A percentile compares a stretch with the other conserved stretches of the same genome.
These are phyloP conservation scores for Backusella liffmaniae DNA, from an alignment of 192 early-diverging fungal species.

Conservation along the genomic window DNA sequence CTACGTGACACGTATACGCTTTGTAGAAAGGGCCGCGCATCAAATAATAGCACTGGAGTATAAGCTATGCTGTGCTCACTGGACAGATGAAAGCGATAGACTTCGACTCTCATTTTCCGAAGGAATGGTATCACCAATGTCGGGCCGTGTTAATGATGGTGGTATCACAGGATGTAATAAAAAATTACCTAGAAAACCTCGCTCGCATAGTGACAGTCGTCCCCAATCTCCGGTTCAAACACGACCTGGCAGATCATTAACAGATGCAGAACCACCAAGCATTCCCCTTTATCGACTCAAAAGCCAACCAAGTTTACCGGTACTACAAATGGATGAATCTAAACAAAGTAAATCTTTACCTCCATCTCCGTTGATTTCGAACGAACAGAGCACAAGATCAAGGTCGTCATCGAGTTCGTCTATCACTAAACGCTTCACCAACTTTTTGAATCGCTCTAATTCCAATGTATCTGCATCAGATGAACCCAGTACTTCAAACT, in stretches of 20 bases:
- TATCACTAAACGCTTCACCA: conserved; percentile 4
- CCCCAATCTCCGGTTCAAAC: neutral
- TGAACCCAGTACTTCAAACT: neutral
- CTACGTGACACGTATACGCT: conserved; percentile 53
- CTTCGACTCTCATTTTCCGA: conserved; percentile 36
- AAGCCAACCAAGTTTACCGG: conserved; percentile 3
- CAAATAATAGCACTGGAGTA: conserved; percentile 61
- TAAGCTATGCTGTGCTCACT: conserved; percentile 69
- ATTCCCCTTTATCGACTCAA: conserved; percentile 8
- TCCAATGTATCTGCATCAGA: neutral
- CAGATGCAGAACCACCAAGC: neutral
- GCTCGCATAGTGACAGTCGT: conserved; percentile 9
- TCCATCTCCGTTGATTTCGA: neutral
- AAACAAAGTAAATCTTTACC: neutral
- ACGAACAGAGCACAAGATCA: neutral
- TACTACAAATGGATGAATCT: neutral
- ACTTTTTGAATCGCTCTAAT: neutral
- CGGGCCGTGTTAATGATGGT: neutral
- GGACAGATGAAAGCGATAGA: conserved; percentile 66
- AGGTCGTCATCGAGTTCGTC: neutral
- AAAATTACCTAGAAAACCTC: neutral
- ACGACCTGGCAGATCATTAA: neutral
- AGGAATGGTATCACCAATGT: neutral
- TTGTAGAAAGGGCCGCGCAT: conserved; percentile 58
- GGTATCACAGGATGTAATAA: neutral